Conservation (phyloP, 495 filamentous ascomycete genomes). For the Sphaerosporella brunnea region DNA sequence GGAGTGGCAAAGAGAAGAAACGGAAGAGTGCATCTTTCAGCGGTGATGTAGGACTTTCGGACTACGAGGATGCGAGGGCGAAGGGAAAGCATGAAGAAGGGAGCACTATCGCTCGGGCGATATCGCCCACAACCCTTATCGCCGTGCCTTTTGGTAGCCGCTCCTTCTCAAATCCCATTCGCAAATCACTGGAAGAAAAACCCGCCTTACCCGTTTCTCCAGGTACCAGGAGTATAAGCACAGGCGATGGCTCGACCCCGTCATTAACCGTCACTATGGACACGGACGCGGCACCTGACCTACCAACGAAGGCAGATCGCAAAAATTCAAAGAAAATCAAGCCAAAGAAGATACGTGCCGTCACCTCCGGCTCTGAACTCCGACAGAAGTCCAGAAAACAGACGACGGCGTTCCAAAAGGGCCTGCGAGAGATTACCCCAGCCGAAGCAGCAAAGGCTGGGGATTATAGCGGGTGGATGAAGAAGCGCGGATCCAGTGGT, state of each 20-base stretch:
- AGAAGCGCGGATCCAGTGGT: constrained; percentile 64
- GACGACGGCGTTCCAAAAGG: constrained; percentile 69
- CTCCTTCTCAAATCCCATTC: constrained; percentile 17
- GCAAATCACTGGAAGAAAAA: constrained; percentile 7
- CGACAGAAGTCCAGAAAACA: constrained; percentile 73
- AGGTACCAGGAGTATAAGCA: constrained; percentile 13
- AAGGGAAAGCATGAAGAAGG: constrained; percentile 5
- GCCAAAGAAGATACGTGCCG: constrained; percentile 13
- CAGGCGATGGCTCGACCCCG: constrained; percentile 18
- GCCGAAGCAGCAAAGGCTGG: constrained; percentile 69
- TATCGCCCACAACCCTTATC: constrained; percentile 15
- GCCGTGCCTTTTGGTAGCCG: constrained; percentile 11
- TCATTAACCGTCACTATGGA: constrained; percentile 17
- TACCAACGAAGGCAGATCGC: constrained; percentile 25
- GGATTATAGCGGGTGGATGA: constrained; percentile 99
- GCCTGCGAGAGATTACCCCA: constrained; percentile 65
- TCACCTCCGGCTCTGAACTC: constrained; percentile 20
- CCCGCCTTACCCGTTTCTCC: not conserved
- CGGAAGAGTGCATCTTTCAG: constrained; percentile 17
- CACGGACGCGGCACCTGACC: constrained; percentile 26
- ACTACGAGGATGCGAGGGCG: not conserved
- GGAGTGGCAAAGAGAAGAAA: constrained; percentile 22
- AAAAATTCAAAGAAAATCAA: constrained; percentile 12
- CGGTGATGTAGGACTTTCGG: constrained; percentile 1
- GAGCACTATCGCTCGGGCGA: constrained; percentile 19